A percentile compares a stretch with the other conserved stretches of the same genome.
These are phyloP conservation scores for Stephania yunnanensis DNA, from an alignment of 164 flowering plant species.

Conservation along the genomic window DNA sequence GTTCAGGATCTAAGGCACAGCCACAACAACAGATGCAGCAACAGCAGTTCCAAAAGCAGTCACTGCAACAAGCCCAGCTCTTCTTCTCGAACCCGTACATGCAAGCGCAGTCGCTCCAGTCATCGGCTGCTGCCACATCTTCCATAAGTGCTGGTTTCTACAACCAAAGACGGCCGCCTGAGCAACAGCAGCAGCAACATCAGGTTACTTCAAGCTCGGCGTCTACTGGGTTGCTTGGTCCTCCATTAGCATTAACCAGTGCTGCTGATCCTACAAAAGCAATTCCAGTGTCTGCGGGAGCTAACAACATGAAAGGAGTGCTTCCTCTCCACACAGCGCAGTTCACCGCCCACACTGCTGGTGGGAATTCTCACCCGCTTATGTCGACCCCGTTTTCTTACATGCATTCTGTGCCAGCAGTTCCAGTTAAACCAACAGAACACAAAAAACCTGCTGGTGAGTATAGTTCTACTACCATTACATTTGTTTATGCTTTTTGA, in stretches of 20 bases:
- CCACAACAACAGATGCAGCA: conserved; percentile 30
- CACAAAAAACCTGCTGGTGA: conserved; percentile 84
- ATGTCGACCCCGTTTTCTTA: conserved; percentile 54
- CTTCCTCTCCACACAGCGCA: conserved; percentile 41
- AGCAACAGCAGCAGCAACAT: conserved; percentile 43
- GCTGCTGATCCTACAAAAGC: conserved; percentile 63
- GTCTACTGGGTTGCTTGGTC: conserved; percentile 51
- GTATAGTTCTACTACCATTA: conserved; percentile 18
- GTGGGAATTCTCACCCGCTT: conserved; percentile 35
- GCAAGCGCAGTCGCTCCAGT: conserved; percentile 42
- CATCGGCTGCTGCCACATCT: conserved; percentile 15
- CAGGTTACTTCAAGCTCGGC: conserved; percentile 19
- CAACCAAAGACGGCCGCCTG: conserved; percentile 43
- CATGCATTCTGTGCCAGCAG: conserved; percentile 50
- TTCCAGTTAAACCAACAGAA: conserved; percentile 65
- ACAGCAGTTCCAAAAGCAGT: conserved; percentile 28
- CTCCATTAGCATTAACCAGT: conserved; percentile 29
- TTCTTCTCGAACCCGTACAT: conserved; percentile 44
- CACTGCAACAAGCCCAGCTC: conserved; percentile 51
- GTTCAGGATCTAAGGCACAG: conserved; percentile 18
- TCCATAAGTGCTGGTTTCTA: conserved; percentile 37
- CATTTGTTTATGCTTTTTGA: not conserved
- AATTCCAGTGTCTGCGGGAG: conserved; percentile 29
- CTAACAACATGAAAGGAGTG: conserved; percentile 42
- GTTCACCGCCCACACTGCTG: conserved; percentile 37